Base-by-base conservation (phyloP, 768 basidiomycete species). In the Phaeolepiota aurea region DNA sequence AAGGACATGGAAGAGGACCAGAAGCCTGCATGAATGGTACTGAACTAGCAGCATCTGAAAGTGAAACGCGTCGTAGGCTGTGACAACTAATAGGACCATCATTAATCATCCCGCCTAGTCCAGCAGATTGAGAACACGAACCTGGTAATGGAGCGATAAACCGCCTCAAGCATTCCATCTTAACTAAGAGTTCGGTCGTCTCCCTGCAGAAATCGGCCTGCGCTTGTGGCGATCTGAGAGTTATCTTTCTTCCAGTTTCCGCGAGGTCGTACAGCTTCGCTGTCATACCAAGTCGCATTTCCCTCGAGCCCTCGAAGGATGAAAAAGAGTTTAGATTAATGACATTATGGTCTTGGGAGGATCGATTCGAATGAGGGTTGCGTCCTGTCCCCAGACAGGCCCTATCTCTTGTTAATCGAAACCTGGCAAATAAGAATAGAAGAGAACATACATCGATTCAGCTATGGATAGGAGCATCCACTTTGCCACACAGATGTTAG, bases 351-450 rank as follows among this genome's bases (percentile, higher is more conserved):
- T 59, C 55, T 22, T 58, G 37, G 32, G 42, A 55, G 21, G 52
- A 55, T 18, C 62, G 58, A 34, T 52, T 51, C 21, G 68, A 67
- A 42, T 64, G 58, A 3, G 65, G 60, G n/a, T 51, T 51, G 20
- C 67, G 59, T 9, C 67, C 68, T 3, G 69, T 68, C 14, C 68
- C 69, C 1, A 62, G 35, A 42, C 68, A 70, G 3, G 68, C 52
- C 56, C 69, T 69, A 37, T 41, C 30, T n/a, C 22, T 14, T n/a
- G 20, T 48, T 31, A 46, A 42, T 34, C 20, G 12, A 16, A 31
- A 13, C 2, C 5, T 20, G 18, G 34, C 16, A 41, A 32, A 7
- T 7, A 10, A 14, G 15, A 31, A 31, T 0, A 3, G n/a, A 37
- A 15, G 20, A 10, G 19, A 41, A 43, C 57, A 46, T 37, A 68